Evolutionary conservation across 2,329 filamentous ascomycete species (phyloP).

Genomic region (Tolypocladium tropicale): DNA sequence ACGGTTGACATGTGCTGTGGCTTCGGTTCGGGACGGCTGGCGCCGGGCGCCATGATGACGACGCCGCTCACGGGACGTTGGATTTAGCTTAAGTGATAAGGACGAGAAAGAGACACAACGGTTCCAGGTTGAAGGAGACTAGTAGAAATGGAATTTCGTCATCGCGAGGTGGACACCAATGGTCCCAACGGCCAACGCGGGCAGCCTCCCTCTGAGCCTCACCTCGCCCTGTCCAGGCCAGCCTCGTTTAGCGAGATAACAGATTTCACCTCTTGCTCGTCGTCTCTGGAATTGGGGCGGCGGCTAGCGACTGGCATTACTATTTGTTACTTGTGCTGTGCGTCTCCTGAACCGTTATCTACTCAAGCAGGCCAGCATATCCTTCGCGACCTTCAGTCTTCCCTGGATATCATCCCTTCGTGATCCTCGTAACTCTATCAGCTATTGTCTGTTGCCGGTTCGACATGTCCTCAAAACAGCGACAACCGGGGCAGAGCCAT

Average conservation of each 20-base stretch:
- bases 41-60: slow-evolving; percentile 3
- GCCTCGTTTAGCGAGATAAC: too few relatives aligned
- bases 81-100: background rate
- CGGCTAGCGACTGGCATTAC: background rate
- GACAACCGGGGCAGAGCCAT: background rate
- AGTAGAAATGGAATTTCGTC: background rate
- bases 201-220: background rate
- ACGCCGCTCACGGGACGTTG: background rate
- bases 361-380: background rate
- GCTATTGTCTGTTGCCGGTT: background rate
- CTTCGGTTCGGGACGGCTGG: slow-evolving; percentile 15
- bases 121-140: background rate
- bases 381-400: background rate
- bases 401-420: slow-evolving; percentile 1
- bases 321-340: background rate
- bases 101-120: background rate
- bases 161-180: background rate
- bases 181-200: background rate
- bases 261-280: too few relatives aligned
- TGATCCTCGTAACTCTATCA: background rate
- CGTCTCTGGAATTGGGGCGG: too few relatives aligned
- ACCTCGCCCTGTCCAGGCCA: background rate
- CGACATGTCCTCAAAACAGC: background rate
- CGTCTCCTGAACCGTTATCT: background rate
- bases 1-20: too few relatives aligned